A percentile compares a stretch with the other conserved stretches of the same genome.
These are phyloP conservation scores for Claviceps purpurea DNA, from an alignment of 2,329 filamentous ascomycete genomes.

Conservation along the genomic window DNA sequence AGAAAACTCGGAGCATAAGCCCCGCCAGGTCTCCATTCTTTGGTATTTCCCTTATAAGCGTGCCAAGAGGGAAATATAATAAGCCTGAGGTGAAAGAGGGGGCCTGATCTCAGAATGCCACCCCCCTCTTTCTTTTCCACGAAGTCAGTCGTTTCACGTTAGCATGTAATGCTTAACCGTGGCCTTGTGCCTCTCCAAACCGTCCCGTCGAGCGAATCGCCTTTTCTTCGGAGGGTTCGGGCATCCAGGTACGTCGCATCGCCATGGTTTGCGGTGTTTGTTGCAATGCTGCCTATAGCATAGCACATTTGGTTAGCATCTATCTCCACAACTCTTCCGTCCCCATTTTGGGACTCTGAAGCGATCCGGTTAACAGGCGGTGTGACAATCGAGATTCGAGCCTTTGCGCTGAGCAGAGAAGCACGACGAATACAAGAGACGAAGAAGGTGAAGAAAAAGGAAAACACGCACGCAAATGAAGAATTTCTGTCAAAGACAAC, in stretches of 20 bases:
- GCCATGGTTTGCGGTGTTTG: slow-evolving; percentile 29
- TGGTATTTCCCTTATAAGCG: no score
- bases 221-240: slow-evolving; percentile 28
- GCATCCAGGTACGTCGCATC: slow-evolving; percentile 24
- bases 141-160: slow-evolving; percentile 10
- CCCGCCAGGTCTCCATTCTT: no score
- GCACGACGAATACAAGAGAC: background rate
- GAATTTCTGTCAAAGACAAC: slow-evolving; percentile 28
- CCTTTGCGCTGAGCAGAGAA: background rate
- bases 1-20: background rate
- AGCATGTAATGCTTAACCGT: slow-evolving; percentile 25
- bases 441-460: background rate
- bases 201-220: slow-evolving; percentile 27
- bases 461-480: slow-evolving; percentile 22
- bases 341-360: background rate
- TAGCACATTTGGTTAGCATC: slow-evolving; percentile 1
- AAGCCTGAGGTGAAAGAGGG: background rate
- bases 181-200: slow-evolving; percentile 26
- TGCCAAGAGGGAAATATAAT: no score
- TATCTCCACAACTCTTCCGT: background rate
- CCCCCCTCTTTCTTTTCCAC: background rate
- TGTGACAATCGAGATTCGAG: background rate
- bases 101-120: background rate
- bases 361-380: background rate
- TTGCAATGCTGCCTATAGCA: slow-evolving; percentile 26